Evolutionary conservation across 2,329 filamentous ascomycete species (phyloP), one percentile per base, ranked within the genome.

Genomic region (Capronia americana): DNA sequence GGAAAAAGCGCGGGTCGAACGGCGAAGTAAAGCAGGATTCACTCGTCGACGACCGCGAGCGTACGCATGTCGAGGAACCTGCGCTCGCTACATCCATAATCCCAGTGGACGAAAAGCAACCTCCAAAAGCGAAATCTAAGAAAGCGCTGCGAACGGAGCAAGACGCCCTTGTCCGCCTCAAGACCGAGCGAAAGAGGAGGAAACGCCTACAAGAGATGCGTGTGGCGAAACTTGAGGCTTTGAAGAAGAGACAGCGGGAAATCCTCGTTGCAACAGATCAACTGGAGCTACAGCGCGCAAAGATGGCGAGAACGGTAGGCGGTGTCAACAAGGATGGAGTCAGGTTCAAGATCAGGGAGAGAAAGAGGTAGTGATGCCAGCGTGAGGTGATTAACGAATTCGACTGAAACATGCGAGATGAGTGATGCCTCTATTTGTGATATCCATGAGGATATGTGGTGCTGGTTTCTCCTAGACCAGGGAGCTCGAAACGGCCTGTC

Each of bases 341-440:
- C 72, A 88, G 87, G 73, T 90, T 87, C 82, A 89, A 88, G 79
- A 79, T 86, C 53, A 79, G 86, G 63, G 86, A 88, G 78, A 79
- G 87, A 70, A 89, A 88, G 80, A 80, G 30, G 57, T 56, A 23
- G 61, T 56, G 26, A 46, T 10, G 7, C n/a, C 32, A 54, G 28
- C 32, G 3, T 32, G 26, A 7, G 34, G n/a, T 61, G 24, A 44
- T n/a, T 1, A 6, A 44, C 38, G 38, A n/a, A n/a, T 2, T 5
- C 5, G 38, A 44, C 32, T n/a, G 26, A 50, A 28, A 32, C 26
- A 59, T 14, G 46, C 12, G 41, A 51, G 20, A 53, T 53, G 23
- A 53, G 48, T 24, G 8, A 53, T 26, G 48, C 48, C 17, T 30
- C 8, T 34, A 1, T 32, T 30, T 55, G 28, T 24, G 48, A 61